These are phyloP conservation scores for Heterobasidion occidentale DNA, from an alignment of 1,284 basidiomycete species.

Conservation along the genomic window DNA sequence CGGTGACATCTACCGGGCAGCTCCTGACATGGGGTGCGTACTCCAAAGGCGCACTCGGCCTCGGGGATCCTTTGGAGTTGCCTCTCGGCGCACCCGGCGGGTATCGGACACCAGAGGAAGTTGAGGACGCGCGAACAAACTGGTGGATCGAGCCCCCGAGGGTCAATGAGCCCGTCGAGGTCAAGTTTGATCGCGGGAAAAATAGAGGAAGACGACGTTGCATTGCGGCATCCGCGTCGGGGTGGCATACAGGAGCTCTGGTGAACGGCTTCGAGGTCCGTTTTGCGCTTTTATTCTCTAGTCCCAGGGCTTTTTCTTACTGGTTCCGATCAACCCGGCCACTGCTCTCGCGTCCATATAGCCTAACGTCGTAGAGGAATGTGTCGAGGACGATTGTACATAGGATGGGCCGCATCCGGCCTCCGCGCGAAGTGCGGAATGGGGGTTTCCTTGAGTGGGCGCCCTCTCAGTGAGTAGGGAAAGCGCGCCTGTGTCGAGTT, in stretches of 20 bases:
- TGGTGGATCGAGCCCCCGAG: slow-evolving; percentile 27
- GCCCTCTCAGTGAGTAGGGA: no score
- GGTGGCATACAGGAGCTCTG: slow-evolving; percentile 85
- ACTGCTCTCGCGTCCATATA: no score
- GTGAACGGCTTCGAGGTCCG: slow-evolving; percentile 71
- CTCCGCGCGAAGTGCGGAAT: no score
- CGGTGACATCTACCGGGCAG: slow-evolving; percentile 71
- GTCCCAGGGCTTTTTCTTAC: no score
- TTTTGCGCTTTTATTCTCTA: no score
- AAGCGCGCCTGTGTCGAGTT: no score
- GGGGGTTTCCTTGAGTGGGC: no score
- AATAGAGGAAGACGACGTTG: slow-evolving; percentile 52
- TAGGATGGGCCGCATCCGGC: no score
- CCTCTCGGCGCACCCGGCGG: slow-evolving; percentile 53
- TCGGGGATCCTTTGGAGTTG: slow-evolving; percentile 60
- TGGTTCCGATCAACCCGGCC: no score
- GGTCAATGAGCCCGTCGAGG: slow-evolving; percentile 12
- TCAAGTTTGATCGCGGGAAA: slow-evolving; percentile 32
- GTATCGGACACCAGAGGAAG: slow-evolving; percentile 32
- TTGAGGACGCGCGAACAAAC: slow-evolving; percentile 15
- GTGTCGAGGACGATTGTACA: no score
- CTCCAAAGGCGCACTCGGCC: slow-evolving; percentile 73
- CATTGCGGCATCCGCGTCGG: slow-evolving; percentile 70
- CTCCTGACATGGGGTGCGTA: slow-evolving; percentile 82
- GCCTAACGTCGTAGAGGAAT: no score